These are phyloP conservation scores for Sanghuangporus sanghuang DNA, from an alignment of 1,284 basidiomycete species.

Conservation along the genomic window DNA sequence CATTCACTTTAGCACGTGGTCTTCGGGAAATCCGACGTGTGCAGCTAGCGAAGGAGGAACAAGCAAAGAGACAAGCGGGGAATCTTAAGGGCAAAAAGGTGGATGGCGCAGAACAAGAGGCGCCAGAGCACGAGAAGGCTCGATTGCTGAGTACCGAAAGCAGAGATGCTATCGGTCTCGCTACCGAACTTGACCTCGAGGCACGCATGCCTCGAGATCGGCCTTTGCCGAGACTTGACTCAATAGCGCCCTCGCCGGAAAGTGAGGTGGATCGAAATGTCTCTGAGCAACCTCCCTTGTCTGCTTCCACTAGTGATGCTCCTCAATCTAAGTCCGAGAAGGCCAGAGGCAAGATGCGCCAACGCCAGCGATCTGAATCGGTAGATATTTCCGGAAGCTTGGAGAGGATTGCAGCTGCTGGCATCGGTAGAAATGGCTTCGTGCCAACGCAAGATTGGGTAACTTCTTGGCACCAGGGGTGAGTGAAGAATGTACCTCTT, in stretches of 20 bases:
- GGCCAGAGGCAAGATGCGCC: slow-evolving; percentile 83
- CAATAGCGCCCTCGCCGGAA: slow-evolving; percentile 9
- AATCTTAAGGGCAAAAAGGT: slow-evolving; percentile 33
- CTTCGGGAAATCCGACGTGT: slow-evolving; percentile 79
- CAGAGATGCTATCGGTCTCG: slow-evolving; percentile 20
- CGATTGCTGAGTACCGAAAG: slow-evolving; percentile 48
- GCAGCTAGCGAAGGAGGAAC: slow-evolving; percentile 69
- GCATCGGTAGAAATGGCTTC: slow-evolving; percentile 83
- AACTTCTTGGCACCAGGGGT: slow-evolving; percentile 86
- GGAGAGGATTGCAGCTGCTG: slow-evolving; percentile 57
- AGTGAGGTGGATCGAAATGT: slow-evolving; percentile 23
- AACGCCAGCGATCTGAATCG: slow-evolving; percentile 51
- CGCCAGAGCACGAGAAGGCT: slow-evolving; percentile 45
- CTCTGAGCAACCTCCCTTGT: slow-evolving; percentile 31
- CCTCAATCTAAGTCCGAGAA: slow-evolving; percentile 58
- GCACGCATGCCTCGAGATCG: slow-evolving; percentile 15
- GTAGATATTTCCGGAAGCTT: slow-evolving; percentile 53
- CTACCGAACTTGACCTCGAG: slow-evolving; percentile 19
- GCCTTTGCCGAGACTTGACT: slow-evolving; percentile 4
- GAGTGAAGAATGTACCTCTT: slow-evolving; percentile 22
- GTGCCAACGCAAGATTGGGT: slow-evolving; percentile 95
- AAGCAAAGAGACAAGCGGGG: slow-evolving; percentile 32
- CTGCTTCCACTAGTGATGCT: slow-evolving; percentile 36
- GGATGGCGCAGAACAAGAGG: slow-evolving; percentile 29
- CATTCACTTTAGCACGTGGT: slow-evolving; percentile 79